Percentiles rank a stretch among this genome's conserved stretches.
These are phyloP conservation scores for Fusarium pseudocircinatum DNA, from an alignment of 2,329 filamentous ascomycete species.

Conservation along the genomic window DNA sequence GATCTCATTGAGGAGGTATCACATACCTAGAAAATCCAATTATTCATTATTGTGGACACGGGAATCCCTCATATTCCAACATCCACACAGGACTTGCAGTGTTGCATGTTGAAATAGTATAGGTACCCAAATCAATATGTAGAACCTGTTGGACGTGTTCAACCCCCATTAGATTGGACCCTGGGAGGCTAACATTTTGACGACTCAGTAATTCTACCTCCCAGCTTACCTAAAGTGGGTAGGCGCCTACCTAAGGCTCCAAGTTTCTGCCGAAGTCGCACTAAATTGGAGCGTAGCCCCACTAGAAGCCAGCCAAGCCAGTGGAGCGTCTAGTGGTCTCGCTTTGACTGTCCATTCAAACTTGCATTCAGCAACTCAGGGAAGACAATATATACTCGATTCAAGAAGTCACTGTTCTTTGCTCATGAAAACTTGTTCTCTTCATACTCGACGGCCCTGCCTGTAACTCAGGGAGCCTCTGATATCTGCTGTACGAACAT, in stretches of 20 bases:
- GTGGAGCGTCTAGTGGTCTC: slow-evolving; percentile 4
- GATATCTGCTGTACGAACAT: not conserved
- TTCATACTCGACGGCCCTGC: not conserved
- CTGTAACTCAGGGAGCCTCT: not conserved
- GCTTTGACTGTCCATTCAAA: not conserved
- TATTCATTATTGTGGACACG: not conserved
- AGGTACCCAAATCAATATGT: not conserved
- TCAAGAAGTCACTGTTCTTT: not conserved
- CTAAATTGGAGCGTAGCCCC: slow-evolving; percentile 36
- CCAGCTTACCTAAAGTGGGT: not conserved
- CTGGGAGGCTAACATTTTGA: slow-evolving; percentile 31
- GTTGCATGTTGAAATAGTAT: not conserved
- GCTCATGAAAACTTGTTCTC: not conserved
- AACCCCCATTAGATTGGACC: slow-evolving; percentile 11
- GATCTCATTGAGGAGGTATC: not conserved
- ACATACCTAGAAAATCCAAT: not conserved
- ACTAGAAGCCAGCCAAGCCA: slow-evolving; percentile 19
- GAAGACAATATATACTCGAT: not conserved
- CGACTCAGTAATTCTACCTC: not conserved
- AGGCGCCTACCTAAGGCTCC: not conserved
- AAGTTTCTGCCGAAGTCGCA: slow-evolving; percentile 11
- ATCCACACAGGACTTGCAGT: not conserved
- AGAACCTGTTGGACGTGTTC: not conserved
- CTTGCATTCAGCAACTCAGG: slow-evolving; percentile 3
- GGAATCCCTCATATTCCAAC: not conserved